Percentiles rank a stretch among this genome's conserved stretches.
Conservation (phyloP, 768 basidiomycete species). For the Suillus luteus region DNA sequence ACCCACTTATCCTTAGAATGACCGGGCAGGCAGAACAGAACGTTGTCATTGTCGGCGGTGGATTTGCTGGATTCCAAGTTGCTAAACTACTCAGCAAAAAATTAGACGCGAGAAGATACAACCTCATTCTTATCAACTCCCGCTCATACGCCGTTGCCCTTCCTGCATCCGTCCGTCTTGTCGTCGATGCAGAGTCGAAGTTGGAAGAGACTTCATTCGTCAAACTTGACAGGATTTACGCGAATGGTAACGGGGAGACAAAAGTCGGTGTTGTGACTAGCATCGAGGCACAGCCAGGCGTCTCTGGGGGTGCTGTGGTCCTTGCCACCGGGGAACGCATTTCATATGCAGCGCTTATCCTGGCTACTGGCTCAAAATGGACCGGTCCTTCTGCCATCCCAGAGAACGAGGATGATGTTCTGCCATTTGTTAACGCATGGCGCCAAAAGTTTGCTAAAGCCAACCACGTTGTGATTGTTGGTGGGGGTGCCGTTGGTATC, state of each 20-base stretch:
- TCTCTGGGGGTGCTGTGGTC: constrained; percentile 48
- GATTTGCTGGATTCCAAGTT: constrained; percentile 44
- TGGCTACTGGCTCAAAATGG: constrained; percentile 62
- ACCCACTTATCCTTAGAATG: constrained; percentile 10
- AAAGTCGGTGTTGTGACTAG: constrained; percentile 39
- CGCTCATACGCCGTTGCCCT: constrained; percentile 53
- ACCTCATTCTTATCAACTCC: constrained; percentile 55
- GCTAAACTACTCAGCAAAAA: constrained; percentile 50
- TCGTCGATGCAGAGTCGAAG: constrained; percentile 37
- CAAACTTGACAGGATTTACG: constrained; percentile 52
- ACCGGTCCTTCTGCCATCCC: constrained; percentile 51
- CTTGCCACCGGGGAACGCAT: constrained; percentile 52
- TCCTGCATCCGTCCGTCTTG: constrained; percentile 54
- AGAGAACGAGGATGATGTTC: constrained; percentile 28
- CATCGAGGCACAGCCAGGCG: constrained; percentile 37
- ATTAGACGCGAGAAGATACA: constrained; percentile 49
- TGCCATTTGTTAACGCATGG: constrained; percentile 35
- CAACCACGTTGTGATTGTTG: constrained; percentile 49
- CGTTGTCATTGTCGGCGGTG: constrained; percentile 61
- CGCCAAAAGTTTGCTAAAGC: constrained; percentile 36
- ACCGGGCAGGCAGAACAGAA: constrained; percentile 27
- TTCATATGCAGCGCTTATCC: constrained; percentile 55
- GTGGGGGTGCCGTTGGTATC: constrained; percentile 58
- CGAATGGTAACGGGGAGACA: constrained; percentile 44
- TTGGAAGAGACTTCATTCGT: constrained; percentile 50